A percentile compares a stretch with the other conserved stretches of the same genome.
phyloP scores from a whole-genome alignment of 352 stramenopile genomes.

The Phytopythium mirpurense region DNA sequence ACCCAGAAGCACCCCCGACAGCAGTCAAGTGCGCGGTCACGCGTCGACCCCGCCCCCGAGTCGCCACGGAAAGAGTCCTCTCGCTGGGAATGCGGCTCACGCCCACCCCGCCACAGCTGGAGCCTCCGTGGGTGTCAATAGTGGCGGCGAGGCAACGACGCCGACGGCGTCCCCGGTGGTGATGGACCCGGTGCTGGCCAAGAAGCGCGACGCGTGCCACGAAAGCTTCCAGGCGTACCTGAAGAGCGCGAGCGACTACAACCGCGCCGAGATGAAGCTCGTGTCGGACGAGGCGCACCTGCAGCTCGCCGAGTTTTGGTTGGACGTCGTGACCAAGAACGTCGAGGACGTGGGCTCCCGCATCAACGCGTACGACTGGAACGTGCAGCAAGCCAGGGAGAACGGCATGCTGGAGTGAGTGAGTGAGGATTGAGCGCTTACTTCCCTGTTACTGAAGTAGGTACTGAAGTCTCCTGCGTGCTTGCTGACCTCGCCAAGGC shows the following conservation, averaged over 20 bases:
- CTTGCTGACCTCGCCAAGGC: no score
- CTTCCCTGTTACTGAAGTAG: no score
- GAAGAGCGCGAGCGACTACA: constrained; percentile 52
- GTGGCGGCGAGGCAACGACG: not conserved
- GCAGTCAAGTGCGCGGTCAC: not conserved
- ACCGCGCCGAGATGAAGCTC: constrained; percentile 54
- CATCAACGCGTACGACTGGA: constrained; percentile 78
- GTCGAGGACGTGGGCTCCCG: constrained; percentile 69
- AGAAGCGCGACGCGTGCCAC: constrained; percentile 27
- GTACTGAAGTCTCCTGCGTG: no score
- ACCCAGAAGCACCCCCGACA: not conserved
- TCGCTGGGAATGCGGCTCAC: not conserved
- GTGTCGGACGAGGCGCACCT: constrained; percentile 47
- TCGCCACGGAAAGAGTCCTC: not conserved
- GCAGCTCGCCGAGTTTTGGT: constrained; percentile 60
- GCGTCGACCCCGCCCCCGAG: not conserved
- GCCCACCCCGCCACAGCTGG: not conserved
- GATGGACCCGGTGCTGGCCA: constrained; percentile 31
- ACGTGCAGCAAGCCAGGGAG: constrained; percentile 56
- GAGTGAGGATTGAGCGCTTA: no score
- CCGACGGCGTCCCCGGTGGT: constrained; percentile 10
- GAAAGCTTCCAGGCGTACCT: constrained; percentile 46
- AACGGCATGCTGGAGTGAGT: constrained; percentile 9
- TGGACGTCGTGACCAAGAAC: constrained; percentile 50
- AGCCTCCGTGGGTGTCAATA: no score